Conservation (phyloP, 1,139 yeast species). For the Blastobotrys elegans region DNA sequence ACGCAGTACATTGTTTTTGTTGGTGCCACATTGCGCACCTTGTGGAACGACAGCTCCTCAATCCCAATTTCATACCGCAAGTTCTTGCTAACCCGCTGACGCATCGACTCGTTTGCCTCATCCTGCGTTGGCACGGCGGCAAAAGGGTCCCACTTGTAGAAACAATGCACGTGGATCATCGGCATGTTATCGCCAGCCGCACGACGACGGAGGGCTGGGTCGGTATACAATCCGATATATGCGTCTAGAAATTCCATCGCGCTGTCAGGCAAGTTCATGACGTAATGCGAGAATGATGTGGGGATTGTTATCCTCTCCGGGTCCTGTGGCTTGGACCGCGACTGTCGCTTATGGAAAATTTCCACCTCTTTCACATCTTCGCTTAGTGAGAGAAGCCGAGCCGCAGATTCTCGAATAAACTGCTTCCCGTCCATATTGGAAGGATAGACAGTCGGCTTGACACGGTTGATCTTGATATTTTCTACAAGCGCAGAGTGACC, state of each 20-base stretch:
- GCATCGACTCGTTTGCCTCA: constrained; percentile 60
- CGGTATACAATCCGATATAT: constrained; percentile 63
- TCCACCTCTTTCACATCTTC: constrained; percentile 24
- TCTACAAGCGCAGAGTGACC: constrained; percentile 63
- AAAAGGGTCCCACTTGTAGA: constrained; percentile 73
- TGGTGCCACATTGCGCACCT: constrained; percentile 92
- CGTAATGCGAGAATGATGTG: constrained; percentile 60
- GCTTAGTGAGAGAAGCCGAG: constrained; percentile 40
- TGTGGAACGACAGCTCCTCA: constrained; percentile 53
- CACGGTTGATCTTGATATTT: constrained; percentile 65
- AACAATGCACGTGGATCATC: constrained; percentile 80
- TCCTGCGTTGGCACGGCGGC: constrained; percentile 67
- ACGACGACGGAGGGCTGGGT: constrained; percentile 33
- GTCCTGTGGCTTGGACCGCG: constrained; percentile 25
- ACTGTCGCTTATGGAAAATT: constrained; percentile 18
- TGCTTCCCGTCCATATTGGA: constrained; percentile 78
- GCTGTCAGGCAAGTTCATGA: constrained; percentile 93
- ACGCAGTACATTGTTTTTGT: constrained; percentile 96
- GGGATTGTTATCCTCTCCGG: constrained; percentile 44
- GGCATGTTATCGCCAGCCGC: constrained; percentile 48
- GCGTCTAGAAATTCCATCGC: constrained; percentile 82
- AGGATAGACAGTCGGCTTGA: constrained; percentile 53
- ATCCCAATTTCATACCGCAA: constrained; percentile 48
- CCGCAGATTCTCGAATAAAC: constrained; percentile 61
- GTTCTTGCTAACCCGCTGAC: constrained; percentile 50